Conservation (phyloP, 169 alveolate genomes). For the Plasmodium adleri region DNA sequence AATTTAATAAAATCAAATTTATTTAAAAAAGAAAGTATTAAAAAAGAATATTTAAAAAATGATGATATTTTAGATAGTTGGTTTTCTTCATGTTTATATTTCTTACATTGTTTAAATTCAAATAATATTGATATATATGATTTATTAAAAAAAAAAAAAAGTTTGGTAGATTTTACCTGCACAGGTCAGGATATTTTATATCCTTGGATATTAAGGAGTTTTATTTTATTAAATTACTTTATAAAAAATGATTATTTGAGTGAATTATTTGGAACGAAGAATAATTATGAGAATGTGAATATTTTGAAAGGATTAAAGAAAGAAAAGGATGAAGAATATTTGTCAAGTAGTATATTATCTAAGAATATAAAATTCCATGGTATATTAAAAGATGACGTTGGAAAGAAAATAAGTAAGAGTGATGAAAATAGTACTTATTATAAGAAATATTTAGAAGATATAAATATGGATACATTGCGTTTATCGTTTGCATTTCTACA, state of each 20-base stretch:
- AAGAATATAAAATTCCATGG: conserved; percentile 46
- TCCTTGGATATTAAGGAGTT: conserved; percentile 55
- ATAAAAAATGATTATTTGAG: neutral
- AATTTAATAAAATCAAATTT: conserved; percentile 6
- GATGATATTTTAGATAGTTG: conserved; percentile 52
- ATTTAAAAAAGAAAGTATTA: conserved; percentile 8
- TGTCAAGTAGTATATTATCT: neutral
- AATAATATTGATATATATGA: conserved; percentile 6
- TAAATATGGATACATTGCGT: conserved; percentile 20
- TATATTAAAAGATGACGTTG: conserved; percentile 22
- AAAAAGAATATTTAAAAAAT: conserved; percentile 19
- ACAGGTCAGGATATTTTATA: conserved; percentile 61
- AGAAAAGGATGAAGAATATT: neutral
- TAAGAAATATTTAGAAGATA: conserved; percentile 4
- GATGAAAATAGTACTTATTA: conserved; percentile 32
- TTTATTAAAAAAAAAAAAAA: neutral
- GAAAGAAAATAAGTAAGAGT: conserved; percentile 59
- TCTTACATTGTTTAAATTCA: conserved; percentile 24
- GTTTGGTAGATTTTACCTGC: conserved; percentile 36
- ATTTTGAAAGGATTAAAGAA: neutral
- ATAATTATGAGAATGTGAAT: neutral
- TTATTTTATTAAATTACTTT: conserved; percentile 20
- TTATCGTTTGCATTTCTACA: conserved; percentile 32
- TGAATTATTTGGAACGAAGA: neutral
- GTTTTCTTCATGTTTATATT: conserved; percentile 51